phyloP scores from a whole-genome alignment of 2,329 filamentous ascomycete genomes.

The Fusarium sp. region DNA sequence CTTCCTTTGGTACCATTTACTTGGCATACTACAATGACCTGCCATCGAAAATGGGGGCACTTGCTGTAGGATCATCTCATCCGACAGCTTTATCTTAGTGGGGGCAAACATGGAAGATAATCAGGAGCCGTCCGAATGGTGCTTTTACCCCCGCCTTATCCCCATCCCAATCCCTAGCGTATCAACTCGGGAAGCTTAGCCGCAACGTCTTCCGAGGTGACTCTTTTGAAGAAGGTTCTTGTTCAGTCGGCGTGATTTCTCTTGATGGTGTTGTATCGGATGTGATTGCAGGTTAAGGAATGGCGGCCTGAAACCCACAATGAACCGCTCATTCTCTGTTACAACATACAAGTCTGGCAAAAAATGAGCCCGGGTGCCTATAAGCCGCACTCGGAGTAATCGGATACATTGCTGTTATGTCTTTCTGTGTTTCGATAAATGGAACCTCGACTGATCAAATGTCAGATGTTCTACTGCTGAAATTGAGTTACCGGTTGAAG shows the following conservation, averaged over 20 bases:
- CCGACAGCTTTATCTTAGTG: not conserved
- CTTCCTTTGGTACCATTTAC: not conserved
- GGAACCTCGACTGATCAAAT: fast-evolving
- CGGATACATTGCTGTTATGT: not conserved
- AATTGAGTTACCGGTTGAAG: not conserved
- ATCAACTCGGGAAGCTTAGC: not conserved
- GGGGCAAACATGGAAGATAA: not conserved
- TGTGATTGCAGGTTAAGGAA: fast-evolving
- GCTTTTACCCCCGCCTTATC: not conserved
- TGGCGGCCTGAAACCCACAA: too few relatives aligned
- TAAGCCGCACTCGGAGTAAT: too few relatives aligned
- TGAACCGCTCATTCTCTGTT: not conserved
- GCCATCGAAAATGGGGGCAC: not conserved
- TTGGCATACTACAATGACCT: not conserved
- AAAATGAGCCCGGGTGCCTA: too few relatives aligned
- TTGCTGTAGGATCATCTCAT: not conserved
- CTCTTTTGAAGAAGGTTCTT: not conserved
- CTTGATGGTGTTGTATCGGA: not conserved
- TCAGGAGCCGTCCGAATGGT: not conserved
- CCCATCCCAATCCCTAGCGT: not conserved
- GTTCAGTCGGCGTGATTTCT: too few relatives aligned
- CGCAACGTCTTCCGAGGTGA: too few relatives aligned
- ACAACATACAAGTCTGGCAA: too few relatives aligned
- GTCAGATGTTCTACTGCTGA: too few relatives aligned
- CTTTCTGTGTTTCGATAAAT: fast-evolving